phyloP scores from a whole-genome alignment of 805 yeast species.

The Candida easanensis region DNA sequence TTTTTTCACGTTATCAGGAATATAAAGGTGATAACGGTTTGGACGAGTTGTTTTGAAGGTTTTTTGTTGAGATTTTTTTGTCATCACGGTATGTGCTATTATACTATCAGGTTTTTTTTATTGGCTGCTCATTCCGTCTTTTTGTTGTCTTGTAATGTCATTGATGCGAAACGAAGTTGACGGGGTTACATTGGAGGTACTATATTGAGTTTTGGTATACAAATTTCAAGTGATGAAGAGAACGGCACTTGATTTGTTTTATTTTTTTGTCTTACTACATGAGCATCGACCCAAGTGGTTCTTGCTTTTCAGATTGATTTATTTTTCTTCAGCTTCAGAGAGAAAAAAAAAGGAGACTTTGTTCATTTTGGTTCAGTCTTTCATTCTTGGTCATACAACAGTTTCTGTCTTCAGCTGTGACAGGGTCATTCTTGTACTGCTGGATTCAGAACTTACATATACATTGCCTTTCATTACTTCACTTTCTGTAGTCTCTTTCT shows the following conservation, averaged over 20 bases:
- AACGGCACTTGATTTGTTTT: background rate
- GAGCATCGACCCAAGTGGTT: no score
- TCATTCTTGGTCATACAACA: no score
- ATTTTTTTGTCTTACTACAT: background rate
- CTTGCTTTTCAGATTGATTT: no score
- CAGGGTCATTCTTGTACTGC: no score
- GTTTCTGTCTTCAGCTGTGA: no score
- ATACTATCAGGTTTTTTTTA: background rate
- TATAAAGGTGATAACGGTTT: slow-evolving; percentile 3
- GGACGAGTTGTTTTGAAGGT: slow-evolving; percentile 4
- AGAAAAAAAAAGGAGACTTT: no score
- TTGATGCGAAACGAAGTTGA: slow-evolving; percentile 9
- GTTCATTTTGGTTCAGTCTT: no score
- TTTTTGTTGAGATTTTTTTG: background rate
- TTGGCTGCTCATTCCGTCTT: background rate
- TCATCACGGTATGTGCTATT: background rate
- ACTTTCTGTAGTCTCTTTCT: no score
- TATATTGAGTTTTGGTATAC: slow-evolving; percentile 1
- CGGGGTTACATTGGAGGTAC: slow-evolving; percentile 1
- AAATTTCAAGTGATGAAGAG: background rate
- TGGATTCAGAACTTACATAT: no score
- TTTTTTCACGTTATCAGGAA: slow-evolving; percentile 2
- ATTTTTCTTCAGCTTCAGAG: no score
- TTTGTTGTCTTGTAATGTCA: slow-evolving; percentile 3
- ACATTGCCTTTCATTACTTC: no score